Evolutionary conservation across 352 stramenopile genomes (phyloP).

Genomic region (Phytopythium mirpurense): DNA sequence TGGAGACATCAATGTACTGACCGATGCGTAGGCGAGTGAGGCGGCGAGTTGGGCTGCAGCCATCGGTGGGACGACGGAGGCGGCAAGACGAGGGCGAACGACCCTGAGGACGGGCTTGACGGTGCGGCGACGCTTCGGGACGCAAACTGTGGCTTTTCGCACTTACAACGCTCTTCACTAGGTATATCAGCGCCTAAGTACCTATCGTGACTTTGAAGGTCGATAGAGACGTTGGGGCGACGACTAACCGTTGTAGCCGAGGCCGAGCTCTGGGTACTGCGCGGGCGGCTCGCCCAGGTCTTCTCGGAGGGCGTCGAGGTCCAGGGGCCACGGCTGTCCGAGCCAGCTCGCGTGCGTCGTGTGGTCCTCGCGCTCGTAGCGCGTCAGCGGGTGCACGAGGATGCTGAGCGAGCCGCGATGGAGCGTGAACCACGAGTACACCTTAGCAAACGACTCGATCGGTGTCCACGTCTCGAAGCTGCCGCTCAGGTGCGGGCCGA

Average conservation of each 20-base stretch:
- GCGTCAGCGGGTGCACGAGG: constrained; percentile 60
- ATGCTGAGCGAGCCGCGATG: constrained; percentile 54
- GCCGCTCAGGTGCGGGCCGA: constrained; percentile 56
- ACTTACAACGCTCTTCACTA: not conserved
- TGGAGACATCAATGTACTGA: not conserved
- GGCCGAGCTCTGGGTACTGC: constrained; percentile 54
- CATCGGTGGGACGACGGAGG: not conserved
- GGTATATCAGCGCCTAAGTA: no score
- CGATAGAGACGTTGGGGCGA: no score
- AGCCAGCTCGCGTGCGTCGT: constrained; percentile 54
- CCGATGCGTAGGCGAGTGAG: not conserved
- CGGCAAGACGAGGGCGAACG: not conserved
- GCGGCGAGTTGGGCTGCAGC: not conserved
- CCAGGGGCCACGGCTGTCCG: constrained; percentile 31
- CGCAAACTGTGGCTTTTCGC: not conserved
- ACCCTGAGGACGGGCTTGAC: not conserved
- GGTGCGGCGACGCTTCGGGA: not conserved
- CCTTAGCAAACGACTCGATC: constrained; percentile 45
- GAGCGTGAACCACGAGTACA: constrained; percentile 63
- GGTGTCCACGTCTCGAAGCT: constrained; percentile 73
- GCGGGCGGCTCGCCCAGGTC: constrained; percentile 25
- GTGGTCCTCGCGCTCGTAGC: constrained; percentile 49
- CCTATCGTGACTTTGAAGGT: no score
- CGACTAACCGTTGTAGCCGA: constrained; percentile 36
- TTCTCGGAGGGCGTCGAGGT: constrained; percentile 27